Base-by-base conservation (phyloP, 768 basidiomycete species). In the Rhodotorula sphaerocarpa region DNA sequence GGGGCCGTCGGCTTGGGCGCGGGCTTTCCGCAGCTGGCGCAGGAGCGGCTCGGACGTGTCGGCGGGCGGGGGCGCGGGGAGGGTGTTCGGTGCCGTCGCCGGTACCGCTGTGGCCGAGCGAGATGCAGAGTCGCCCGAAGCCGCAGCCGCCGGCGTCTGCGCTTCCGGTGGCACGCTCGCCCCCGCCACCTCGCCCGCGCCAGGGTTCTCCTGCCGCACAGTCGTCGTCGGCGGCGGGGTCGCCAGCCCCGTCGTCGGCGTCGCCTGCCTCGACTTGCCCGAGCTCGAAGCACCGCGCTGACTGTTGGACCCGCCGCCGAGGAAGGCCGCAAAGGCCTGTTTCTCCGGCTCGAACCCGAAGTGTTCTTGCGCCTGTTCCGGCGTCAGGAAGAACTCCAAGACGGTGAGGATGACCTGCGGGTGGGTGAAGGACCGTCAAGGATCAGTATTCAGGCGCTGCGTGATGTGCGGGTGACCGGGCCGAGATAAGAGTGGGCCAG, bases 301-400 rank as follows among this genome's bases (percentile, higher is more conserved):
- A n/a, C n/a, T n/a, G n/a, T n/a, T n/a, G n/a, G n/a, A n/a, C n/a
- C n/a, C n/a, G n/a, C n/a, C n/a, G n/a, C n/a, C n/a, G n/a, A 48
- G 50, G 63, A 69, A 69, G n/a, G 69, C 59, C 34, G 58, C 36
- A 52, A 63, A 67, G 7, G 59, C 50, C 25, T 57, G 55, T 27
- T 57, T 48, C 43, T 59, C 50, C 20, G 55, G 53, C 28, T 53
- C 53, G 61, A 70, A 63, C 42, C 55, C 59, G 58, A 70, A 71
- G 53, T 69, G 47, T 28, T 39, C 2, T 12, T 50, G 47, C 1
- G 72, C 48, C 55, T 73, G 70, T 18, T 59, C 60, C 20, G 69
- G 62, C 21, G 70, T 71, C 15, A 73, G 63, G 58, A 59, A 73
- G 47, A 57, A 44, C 44, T 64, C 69, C 28, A 65, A 47, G 39